These are phyloP conservation scores for Boletus speciosus DNA, from an alignment of 768 basidiomycete genomes.

Conservation along the genomic window DNA sequence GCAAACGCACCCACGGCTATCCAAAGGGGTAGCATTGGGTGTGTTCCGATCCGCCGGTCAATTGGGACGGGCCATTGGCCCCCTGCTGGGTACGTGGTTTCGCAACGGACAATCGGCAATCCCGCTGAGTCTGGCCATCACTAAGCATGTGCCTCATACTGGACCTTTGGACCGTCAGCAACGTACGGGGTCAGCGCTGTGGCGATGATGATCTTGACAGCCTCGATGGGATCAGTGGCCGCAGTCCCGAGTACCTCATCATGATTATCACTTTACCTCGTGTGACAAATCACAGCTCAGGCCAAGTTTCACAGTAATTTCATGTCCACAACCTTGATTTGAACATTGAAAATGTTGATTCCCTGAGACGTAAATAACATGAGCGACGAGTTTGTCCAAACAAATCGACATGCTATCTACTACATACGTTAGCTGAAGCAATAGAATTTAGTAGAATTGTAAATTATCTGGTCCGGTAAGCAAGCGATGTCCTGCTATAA, in stretches of 20 bases:
- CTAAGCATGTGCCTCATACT: constrained; percentile 80
- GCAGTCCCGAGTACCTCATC: constrained; percentile 1
- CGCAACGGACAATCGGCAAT: background rate
- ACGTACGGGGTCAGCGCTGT: constrained; percentile 68
- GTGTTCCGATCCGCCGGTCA: constrained; percentile 91
- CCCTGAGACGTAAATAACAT: constrained; percentile 10
- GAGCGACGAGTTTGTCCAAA: constrained; percentile 9
- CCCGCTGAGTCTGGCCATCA: constrained; percentile 10
- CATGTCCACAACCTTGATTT: background rate
- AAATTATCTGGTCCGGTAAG: constrained; percentile 19
- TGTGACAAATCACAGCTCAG: background rate
- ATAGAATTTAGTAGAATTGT: constrained; percentile 27
- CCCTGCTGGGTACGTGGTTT: constrained; percentile 66
- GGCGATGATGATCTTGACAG: constrained; percentile 60
- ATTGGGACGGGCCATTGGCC: constrained; percentile 89
- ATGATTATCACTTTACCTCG: constrained; percentile 8
- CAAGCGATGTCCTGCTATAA: constrained; percentile 9
- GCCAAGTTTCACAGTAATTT: background rate
- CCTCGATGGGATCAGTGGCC: constrained; percentile 52
- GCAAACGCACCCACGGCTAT: constrained; percentile 61
- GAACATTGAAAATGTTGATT: background rate
- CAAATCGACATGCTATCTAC: constrained; percentile 20
- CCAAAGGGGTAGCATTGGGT: constrained; percentile 83
- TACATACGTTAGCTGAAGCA: constrained; percentile 32
- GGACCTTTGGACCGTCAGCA: constrained; percentile 78